phyloP scores from a whole-genome alignment of 805 yeast species.

The Myxozyma sirexii region DNA sequence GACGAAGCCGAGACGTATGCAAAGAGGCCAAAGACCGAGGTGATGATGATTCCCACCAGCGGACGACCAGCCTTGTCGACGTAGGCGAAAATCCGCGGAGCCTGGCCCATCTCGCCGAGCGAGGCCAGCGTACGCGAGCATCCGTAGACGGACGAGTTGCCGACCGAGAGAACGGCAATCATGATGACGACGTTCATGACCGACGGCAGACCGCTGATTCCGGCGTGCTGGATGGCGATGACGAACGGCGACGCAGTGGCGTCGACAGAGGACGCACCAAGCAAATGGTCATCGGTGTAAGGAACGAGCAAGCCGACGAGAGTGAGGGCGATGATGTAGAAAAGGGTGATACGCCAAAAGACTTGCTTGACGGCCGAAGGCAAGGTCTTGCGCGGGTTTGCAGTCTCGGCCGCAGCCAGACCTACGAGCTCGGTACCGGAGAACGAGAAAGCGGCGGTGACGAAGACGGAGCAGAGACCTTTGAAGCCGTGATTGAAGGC shows the following conservation, averaged over 20 bases:
- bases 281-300: slow-evolving; percentile 53
- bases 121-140: slow-evolving; percentile 70
- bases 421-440: slow-evolving; percentile 77
- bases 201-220: slow-evolving; percentile 66
- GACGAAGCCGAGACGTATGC: slow-evolving; percentile 66
- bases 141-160: slow-evolving; percentile 70
- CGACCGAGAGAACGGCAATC: slow-evolving; percentile 71
- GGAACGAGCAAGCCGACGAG: slow-evolving; percentile 75
- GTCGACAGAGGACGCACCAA: slow-evolving; percentile 53
- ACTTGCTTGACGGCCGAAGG: slow-evolving; percentile 81
- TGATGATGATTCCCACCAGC: slow-evolving; percentile 58
- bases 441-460: slow-evolving; percentile 76
- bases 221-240: slow-evolving; percentile 67
- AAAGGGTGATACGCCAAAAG: slow-evolving; percentile 76
- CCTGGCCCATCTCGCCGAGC: slow-evolving; percentile 65
- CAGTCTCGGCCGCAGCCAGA: slow-evolving; percentile 76
- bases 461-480: slow-evolving; percentile 72
- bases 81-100: slow-evolving; percentile 63
- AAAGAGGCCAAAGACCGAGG: slow-evolving; percentile 55
- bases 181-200: slow-evolving; percentile 71
- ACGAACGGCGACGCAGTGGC: slow-evolving; percentile 75
- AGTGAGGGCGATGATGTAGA: slow-evolving; percentile 63
- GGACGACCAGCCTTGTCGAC: slow-evolving; percentile 83
- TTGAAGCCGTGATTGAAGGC: slow-evolving; percentile 64
- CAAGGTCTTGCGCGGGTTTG: slow-evolving; percentile 64